phyloP scores from a whole-genome alignment of 2,329 filamentous ascomycete species.

The Tolypocladium amazonense region DNA sequence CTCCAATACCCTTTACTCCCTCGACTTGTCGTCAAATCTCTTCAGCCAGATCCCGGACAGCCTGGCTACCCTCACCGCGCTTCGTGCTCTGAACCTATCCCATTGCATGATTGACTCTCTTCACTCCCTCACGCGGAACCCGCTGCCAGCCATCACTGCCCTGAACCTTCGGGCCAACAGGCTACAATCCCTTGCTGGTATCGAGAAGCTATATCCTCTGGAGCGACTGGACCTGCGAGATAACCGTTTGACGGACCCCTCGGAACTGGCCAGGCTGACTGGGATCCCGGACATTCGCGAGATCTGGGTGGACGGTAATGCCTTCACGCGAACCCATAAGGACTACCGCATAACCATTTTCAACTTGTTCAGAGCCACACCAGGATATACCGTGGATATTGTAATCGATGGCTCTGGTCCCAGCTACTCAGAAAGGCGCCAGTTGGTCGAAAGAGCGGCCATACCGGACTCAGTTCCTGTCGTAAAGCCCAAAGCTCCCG shows the following conservation, averaged over 20 bases:
- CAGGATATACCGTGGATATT: slow-evolving; percentile 84
- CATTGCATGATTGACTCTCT: slow-evolving; percentile 97
- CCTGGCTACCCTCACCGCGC: slow-evolving; percentile 69
- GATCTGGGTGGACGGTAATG: slow-evolving; percentile 86
- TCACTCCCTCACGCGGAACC: slow-evolving; percentile 74
- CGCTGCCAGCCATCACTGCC: slow-evolving; percentile 85
- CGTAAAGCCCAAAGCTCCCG: slow-evolving; percentile 56
- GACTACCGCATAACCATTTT: slow-evolving; percentile 86
- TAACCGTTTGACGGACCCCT: slow-evolving; percentile 82
- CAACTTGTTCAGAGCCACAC: slow-evolving; percentile 85
- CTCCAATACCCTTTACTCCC: slow-evolving; percentile 77
- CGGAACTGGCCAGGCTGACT: slow-evolving; percentile 79
- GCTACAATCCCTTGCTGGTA: slow-evolving; percentile 74
- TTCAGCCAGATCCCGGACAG: slow-evolving; percentile 93
- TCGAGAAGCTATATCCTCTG: slow-evolving; percentile 79
- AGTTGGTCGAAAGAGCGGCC: slow-evolving; percentile 70
- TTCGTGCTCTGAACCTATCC: slow-evolving; percentile 88
- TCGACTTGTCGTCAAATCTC: slow-evolving; percentile 86
- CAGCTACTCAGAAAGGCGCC: slow-evolving; percentile 74
- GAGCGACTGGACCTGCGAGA: slow-evolving; percentile 87
- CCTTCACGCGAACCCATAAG: slow-evolving; percentile 78
- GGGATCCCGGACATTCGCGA: slow-evolving; percentile 85
- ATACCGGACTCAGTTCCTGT: slow-evolving; percentile 69
- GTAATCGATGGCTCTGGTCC: slow-evolving; percentile 78
- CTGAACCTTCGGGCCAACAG: slow-evolving; percentile 86